Base-by-base conservation (phyloP, 805 yeast species). In the Lipomyces spencermartinsiae region DNA sequence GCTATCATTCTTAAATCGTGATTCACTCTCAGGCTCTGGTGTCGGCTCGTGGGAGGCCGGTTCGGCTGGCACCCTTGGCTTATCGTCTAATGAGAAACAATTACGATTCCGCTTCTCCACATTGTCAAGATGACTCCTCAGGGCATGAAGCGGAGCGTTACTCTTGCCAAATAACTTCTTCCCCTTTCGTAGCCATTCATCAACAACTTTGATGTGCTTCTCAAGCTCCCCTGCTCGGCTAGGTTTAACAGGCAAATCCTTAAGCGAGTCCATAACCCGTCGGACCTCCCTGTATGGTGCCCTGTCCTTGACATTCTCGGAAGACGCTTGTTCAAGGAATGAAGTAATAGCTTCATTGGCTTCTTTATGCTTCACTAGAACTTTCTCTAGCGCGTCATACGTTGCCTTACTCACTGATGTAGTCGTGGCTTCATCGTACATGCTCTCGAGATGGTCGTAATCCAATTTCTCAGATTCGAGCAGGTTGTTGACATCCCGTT, bases 11-110 rank as follows among this genome's bases (percentile, higher is more conserved):
- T 53, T 12, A 25, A 14, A 25, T 72, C 33, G 62, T 8, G 63
- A 22, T 34, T 22, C 34, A 25, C 9, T 34, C 58, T 88, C 85
- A 91, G 89, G 89, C 0, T 85, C 83, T 6, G 73, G 69, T 76
- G 90, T 84, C 72, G 83, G 77, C 72, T 89, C 93, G 77, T 59
- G 83, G 84, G 58, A 51, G 51, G 60, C 61, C 22, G 29, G 34
- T 34, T 33, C 51, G 5, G 60, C 63, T 54, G 67, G 59, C 39
- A 19, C 25, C 49, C 60, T 14, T 10, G 69, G 75, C 22, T 25
- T 56, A 62, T 79, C 82, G 35, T 59, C 60, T 19, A 73, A 19
- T 59, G 76, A 71, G n/a, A 79, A 71, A 9, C 78, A 74, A 55
- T 49, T 71, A 34, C 31, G 49, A 5, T 71, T 72, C 53, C 70